phyloP scores from a whole-genome alignment of 441 rosid species.

The Erysimum cheiri region DNA sequence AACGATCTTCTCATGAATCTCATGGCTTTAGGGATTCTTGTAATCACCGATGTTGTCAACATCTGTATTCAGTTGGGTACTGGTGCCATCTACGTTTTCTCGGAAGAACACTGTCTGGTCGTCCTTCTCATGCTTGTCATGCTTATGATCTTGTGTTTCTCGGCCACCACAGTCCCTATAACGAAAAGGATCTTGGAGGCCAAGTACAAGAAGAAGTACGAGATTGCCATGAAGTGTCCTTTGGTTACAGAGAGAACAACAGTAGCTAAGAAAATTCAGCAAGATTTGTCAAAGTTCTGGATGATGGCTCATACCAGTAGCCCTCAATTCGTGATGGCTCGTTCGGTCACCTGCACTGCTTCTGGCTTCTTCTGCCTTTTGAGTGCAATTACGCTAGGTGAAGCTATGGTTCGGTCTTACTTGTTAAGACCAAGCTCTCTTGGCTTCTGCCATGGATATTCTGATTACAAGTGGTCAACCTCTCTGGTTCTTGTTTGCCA shows the following conservation, averaged over 20 bases:
- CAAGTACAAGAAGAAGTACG: slow-evolving; percentile 65
- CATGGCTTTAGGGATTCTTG: slow-evolving; percentile 59
- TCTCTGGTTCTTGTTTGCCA: slow-evolving; percentile 59
- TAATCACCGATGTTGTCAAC: slow-evolving; percentile 69
- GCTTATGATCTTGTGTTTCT: slow-evolving; percentile 61
- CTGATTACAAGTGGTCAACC: slow-evolving; percentile 87
- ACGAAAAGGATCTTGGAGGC: slow-evolving; percentile 59
- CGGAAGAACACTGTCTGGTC: slow-evolving; percentile 64
- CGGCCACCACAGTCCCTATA: slow-evolving; percentile 65
- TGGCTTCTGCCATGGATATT: slow-evolving; percentile 69
- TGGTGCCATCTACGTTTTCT: slow-evolving; percentile 69
- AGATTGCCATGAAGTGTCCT: slow-evolving; percentile 62
- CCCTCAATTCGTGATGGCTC: slow-evolving; percentile 86
- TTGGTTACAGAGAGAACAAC: slow-evolving; percentile 33
- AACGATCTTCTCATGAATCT: slow-evolving; percentile 48
- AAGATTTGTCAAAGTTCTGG: slow-evolving; percentile 66
- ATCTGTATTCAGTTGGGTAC: slow-evolving; percentile 85
- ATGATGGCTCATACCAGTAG: slow-evolving; percentile 90
- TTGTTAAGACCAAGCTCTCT: slow-evolving; percentile 56
- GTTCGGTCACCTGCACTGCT: slow-evolving; percentile 74
- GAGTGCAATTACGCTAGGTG: slow-evolving; percentile 50
- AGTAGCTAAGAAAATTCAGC: slow-evolving; percentile 52
- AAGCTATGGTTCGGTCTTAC: slow-evolving; percentile 63
- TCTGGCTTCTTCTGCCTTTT: slow-evolving; percentile 64
- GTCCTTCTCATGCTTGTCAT: slow-evolving; percentile 74